Conservation (phyloP, 202 grass and related monocot genomes). For the Panicum hallii region DNA sequence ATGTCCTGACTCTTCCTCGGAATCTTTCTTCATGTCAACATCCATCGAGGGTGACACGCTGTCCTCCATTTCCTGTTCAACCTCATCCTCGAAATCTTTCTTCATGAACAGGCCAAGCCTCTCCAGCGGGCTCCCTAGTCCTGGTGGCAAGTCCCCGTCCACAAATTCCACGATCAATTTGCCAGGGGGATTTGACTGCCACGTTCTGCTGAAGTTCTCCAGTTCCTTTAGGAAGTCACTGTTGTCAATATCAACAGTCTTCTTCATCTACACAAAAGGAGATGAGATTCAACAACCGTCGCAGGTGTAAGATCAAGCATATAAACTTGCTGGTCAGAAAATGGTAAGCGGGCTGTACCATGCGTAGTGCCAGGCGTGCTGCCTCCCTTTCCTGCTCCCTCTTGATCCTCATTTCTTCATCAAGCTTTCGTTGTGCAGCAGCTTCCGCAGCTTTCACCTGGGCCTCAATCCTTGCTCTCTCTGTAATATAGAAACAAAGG, state of each 20-base stretch:
- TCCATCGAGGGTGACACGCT: slow-evolving; percentile 40
- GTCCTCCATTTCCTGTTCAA: slow-evolving; percentile 52
- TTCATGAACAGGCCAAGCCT: slow-evolving; percentile 84
- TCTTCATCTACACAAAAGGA: slow-evolving; percentile 70
- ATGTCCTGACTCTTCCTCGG: neutral
- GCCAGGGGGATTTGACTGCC: slow-evolving; percentile 34
- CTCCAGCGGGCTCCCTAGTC: slow-evolving; percentile 67
- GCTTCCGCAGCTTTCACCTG: slow-evolving; percentile 75
- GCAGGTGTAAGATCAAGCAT: slow-evolving; percentile 16
- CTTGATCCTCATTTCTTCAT: slow-evolving; percentile 68
- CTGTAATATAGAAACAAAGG: slow-evolving; percentile 46
- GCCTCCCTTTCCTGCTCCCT: slow-evolving; percentile 84
- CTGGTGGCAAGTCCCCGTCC: slow-evolving; percentile 50
- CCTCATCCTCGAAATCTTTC: slow-evolving; percentile 63
- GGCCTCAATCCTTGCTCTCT: slow-evolving; percentile 86
- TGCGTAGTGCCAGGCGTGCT: slow-evolving; percentile 73
- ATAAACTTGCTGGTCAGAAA: slow-evolving; percentile 30
- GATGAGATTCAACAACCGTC: slow-evolving; percentile 16
- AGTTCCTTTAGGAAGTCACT: slow-evolving; percentile 71
- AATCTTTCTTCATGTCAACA: slow-evolving; percentile 5
- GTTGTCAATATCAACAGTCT: slow-evolving; percentile 91
- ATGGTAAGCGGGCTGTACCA: slow-evolving; percentile 49
- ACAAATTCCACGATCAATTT: slow-evolving; percentile 52
- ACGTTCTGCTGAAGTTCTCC: slow-evolving; percentile 52
- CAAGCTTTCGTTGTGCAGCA: slow-evolving; percentile 68